Evolutionary conservation across 305 asterid genomes (phyloP), one percentile per base, ranked within the genome.

Genomic region (Fraxinus platypoda): DNA sequence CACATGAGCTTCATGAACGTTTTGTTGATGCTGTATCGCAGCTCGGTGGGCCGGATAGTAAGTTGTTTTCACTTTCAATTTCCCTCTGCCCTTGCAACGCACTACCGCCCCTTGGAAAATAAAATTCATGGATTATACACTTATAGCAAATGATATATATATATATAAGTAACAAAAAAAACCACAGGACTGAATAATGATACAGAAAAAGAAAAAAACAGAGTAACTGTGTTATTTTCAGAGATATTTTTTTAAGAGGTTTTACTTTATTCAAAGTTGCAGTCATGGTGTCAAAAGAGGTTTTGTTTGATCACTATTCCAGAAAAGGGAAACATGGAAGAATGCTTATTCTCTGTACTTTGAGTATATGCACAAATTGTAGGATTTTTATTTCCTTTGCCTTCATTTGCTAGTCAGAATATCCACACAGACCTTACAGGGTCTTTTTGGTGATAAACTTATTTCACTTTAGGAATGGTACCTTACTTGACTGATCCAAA

Each of bases 21-120:
- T 92, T 93, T 86, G 92, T 92, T 81, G 98, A 93, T 87, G 92
- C 98, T 83, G 98, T 93, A 52, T 97, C 98, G 23, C 97, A 93
- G 82, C 97, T 93, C 81, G 98, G 97, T 80, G 98, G 98, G 49
- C 98, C 98, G 30, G 98, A 93, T 79, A 86, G 98, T 93, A 85
- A 91, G 98, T 87, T 83, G 8, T 84, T 34, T 84, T 78, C 23
- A 75, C 82, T 35, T 78, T 35, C 49, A 41, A 54, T 70, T 25
- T 9, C n/a, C 4, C 34, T 8, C 34, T 64, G 33, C 73, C 0
- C 31, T 3, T 54, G 28, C 75, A 70, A 78, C 57, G 49, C 66
- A 11, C 52, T 31, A 72, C 80, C 46, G 12, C 31, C 77, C 0
- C 9, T 57, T 6, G 30, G 7, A 30, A n/a, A 17, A 34, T 28